Base-by-base conservation (phyloP, 2,329 filamentous ascomycete genomes). In the Alternaria dauci region DNA sequence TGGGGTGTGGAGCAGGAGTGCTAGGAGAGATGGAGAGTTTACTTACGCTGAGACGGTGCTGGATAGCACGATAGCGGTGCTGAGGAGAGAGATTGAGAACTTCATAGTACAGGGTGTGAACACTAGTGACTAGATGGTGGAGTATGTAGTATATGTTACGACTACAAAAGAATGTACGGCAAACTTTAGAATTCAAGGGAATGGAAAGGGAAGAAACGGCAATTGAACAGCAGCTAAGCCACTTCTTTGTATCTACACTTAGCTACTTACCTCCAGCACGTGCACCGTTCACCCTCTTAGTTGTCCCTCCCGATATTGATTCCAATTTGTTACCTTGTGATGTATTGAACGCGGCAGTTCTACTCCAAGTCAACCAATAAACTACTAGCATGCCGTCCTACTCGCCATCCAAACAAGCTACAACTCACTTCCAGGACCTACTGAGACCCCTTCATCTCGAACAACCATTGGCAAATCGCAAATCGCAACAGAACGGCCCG, bases 31-130 rank as follows among this genome's bases (percentile, higher is more conserved):
- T 16, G 18, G 16, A 32, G 11, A 7, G 26, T 8, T n/a, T 42
- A 59, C 64, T 20, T 46, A 62, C 59, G 51, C 59, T 14, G 28
- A 42, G 26, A 48, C 48, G 28, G 42, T 58, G 54, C 54, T 42
- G n/a, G 47, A 32, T 14, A 55, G 47, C 32, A 60, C 16, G 20
- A 47, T 16, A 12, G 42, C 34, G 1, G 44, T 23, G 23, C 38
- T 20, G 53, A 52, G 9, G 34, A 56, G 2, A n/a, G 54, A 9
- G 14, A 28, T 18, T 4, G 42, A 42, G 42, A 52, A 48, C 30
- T 23, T 61, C 58, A 61, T 61, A 30, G 44, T 26, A 0, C 18
- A 5, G 1, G 9, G 20, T 42, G 0, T 23, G 39, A 11, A 20
- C 2, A 8, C 11, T 5, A 18, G 2, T 41, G 2, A 4, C 14